Evolutionary conservation across 495 filamentous ascomycete genomes (phyloP), one percentile per base, ranked within the genome.

Genomic region (Aspergillus olivimuriae): DNA sequence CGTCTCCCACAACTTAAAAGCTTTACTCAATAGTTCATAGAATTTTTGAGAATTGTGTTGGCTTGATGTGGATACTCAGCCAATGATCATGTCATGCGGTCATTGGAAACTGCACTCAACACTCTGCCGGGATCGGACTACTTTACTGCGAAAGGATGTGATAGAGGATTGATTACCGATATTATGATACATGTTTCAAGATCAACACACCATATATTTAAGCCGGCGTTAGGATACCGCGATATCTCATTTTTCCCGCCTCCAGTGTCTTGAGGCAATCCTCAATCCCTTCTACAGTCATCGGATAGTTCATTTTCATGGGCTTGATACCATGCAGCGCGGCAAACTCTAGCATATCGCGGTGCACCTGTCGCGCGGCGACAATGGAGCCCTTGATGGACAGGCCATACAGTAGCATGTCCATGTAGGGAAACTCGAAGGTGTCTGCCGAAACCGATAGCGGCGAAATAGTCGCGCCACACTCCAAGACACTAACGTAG

Each of bases 341-440:
- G 0, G 76, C 74, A 51, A 83, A 82, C 4, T 69, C 62, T 11
- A 82, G 54, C 80, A 83, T 83, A 31, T 73, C 62, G 2, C 53
- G 60, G 46, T 78, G 72, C 3, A 72, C 52, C 47, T 63, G 49
- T n/a, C 76, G 51, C 0, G 75, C 46, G 7, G 73, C 68, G 4
- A 80, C 71, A 20, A 79, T 49, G 5, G 61, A 65, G n/a, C 77
- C 78, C 42, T 80, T 73, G 0, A 82, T 52, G 0, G 56, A 59
- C 23, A 81, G 49, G 4, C 76, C 78, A 7, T 62, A 53, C 23
- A 38, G 2, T 4, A 83, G 38, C 22, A 82, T 23, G 0, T 62
- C 57, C 59, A 68, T 64, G 44, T 80, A 73, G 0, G 79, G 79
- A 22, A 82, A 64, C n/a, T 56, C 55, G 44, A 82, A 68, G 18